Base-by-base conservation (phyloP, 2,329 filamentous ascomycete genomes). In the Fusarium marasasianum region DNA sequence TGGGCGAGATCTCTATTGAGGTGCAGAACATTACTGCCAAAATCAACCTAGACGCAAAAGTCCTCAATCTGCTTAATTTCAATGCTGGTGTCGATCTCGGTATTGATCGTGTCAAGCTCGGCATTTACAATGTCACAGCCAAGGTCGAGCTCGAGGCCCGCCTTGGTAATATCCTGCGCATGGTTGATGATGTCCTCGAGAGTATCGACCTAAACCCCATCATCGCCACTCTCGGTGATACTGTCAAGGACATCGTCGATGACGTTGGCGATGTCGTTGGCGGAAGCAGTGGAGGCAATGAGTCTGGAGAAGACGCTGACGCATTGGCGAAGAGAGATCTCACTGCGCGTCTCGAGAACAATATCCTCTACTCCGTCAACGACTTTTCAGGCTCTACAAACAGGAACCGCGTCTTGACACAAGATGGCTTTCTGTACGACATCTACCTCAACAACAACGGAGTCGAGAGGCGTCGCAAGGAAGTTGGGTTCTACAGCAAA, bases 331-430 rank as follows among this genome's bases (percentile, higher is more conserved):
- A 71, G 40, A 29, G 68, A 40, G 68, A 71, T 57, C 68, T 71
- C 15, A 71, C 54, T 17, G 26, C 65, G 10, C 68, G 68, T 20
- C 43, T 71, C 1, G 68, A 71, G 7, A 66, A 71, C 35, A 71
- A 71, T 37, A 71, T 71, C 2, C 68, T 71, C 14, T 71, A 71
- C 54, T 71, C 68, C 3, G 69, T 71, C 44, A 71, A 71, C 61
- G 61, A 71, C 22, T 71, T 71, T 22, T 71, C 68, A 17, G 68
- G 68, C 8, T 71, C 68, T 11, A 63, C 48, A 45, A 56, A 71
- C 55, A 71, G 61, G 29, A 71, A 71, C 38, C 66, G 68, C 1
- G 66, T 71, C 5, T 38, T 71, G 13, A 71, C 68, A n/a, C 66
- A 71, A 47, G 68, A 71, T 17, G 68, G 68, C 6, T 71, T 61